Evolutionary conservation across 2,329 filamentous ascomycete genomes (phyloP).

Genomic region (Saccharata proteae): DNA sequence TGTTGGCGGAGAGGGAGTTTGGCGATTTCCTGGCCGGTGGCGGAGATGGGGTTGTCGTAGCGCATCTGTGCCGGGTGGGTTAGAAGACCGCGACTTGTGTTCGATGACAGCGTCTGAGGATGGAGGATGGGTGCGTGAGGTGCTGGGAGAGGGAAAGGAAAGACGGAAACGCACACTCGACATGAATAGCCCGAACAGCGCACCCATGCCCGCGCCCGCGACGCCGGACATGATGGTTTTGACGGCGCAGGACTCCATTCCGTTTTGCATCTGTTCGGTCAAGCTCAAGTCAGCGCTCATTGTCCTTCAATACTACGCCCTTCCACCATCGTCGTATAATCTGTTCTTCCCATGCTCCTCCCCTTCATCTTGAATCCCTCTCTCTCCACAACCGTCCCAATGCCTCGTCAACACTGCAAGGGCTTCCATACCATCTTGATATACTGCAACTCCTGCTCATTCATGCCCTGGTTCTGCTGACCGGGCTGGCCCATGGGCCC

Average conservation of each 20-base stretch:
- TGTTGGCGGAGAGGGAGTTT: conserved; percentile 73
- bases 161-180: conserved; percentile 70
- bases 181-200: conserved; percentile 95
- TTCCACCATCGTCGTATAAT: not conserved
- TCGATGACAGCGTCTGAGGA: no score
- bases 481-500: no score
- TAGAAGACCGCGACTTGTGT: no score
- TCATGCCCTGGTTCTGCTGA: conserved; percentile 17
- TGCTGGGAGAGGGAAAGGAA: conserved; percentile 1
- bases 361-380: no score
- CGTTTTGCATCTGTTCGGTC: conserved; percentile 55
- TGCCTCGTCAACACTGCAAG: not conserved
- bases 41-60: conserved; percentile 81
- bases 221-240: conserved; percentile 84
- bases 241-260: conserved; percentile 84
- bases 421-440: conserved; percentile 30
- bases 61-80: conserved; percentile 56
- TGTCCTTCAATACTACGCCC: not conserved
- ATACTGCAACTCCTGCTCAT: conserved; percentile 36
- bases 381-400: no score
- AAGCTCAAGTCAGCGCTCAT: conserved; percentile 4
- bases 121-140: not conserved
- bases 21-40: conserved; percentile 37
- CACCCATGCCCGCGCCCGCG: conserved; percentile 89
- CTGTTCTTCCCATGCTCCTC: not conserved